These are phyloP conservation scores for Aspergillus fumigatiaffinis DNA, from an alignment of 2,329 filamentous ascomycete species.

Conservation along the genomic window DNA sequence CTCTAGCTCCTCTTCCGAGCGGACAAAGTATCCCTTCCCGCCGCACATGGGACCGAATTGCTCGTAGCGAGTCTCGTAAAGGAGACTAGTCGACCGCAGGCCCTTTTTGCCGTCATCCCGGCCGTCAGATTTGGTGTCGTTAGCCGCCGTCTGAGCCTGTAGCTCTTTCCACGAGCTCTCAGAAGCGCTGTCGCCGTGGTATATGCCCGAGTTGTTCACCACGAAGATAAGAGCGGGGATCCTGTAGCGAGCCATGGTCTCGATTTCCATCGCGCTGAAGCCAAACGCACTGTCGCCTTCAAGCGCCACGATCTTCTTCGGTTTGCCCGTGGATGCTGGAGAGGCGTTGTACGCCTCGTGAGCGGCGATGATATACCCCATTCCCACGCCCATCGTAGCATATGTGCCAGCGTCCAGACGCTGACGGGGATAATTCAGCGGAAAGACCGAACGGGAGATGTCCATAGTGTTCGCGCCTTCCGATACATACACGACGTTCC, in stretches of 20 bases:
- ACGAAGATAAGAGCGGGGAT: conserved; percentile 56
- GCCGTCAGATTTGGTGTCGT: conserved; percentile 19
- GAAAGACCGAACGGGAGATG: conserved; percentile 54
- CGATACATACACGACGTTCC: conserved; percentile 52
- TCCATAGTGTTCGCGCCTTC: conserved; percentile 62
- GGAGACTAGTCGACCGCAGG: conserved; percentile 48
- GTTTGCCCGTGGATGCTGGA: conserved; percentile 27
- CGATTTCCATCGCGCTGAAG: conserved; percentile 53
- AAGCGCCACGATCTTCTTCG: conserved; percentile 54
- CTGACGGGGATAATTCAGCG: conserved; percentile 51
- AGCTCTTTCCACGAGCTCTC: conserved; percentile 44
- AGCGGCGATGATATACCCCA: conserved; percentile 56
- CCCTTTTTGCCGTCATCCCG: conserved; percentile 26
- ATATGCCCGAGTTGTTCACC: conserved; percentile 53
- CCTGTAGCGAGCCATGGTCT: conserved; percentile 53
- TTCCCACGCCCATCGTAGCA: conserved; percentile 57
- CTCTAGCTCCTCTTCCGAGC: conserved; percentile 50
- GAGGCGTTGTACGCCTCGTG: conserved; percentile 53
- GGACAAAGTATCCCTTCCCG: conserved; percentile 50
- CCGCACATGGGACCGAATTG: conserved; percentile 54
- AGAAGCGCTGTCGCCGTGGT: conserved; percentile 42
- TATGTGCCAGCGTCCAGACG: conserved; percentile 57
- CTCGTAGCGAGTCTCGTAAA: conserved; percentile 54
- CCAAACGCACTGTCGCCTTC: conserved; percentile 57
- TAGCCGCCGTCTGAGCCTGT: conserved; percentile 38